Base-by-base conservation (phyloP, 768 basidiomycete genomes). In the Tulasnella sp. region DNA sequence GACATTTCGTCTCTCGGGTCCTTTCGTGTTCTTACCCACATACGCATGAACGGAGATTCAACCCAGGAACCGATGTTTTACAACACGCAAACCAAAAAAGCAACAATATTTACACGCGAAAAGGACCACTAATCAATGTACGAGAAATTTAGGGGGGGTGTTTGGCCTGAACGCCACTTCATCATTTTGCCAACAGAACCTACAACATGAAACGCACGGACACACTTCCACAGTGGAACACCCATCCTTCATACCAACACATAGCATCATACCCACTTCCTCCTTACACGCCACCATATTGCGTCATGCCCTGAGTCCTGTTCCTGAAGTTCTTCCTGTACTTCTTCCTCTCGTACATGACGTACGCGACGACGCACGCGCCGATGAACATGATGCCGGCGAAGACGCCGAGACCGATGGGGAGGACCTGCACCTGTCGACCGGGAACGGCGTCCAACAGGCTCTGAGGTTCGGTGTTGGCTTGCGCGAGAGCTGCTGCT, bases 271-370 rank as follows among this genome's bases (percentile, higher is more conserved):
- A n/a, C n/a, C n/a, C n/a, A n/a, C n/a, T 7, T 18, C 51, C 32
- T 26, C 32, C 13, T 67, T 67, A 67, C 61, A 32, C 61, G 32
- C 26, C 61, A 32, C 61, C 61, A 32, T 67, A 67, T 29, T 67
- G 61, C n/a, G 61, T 67, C 61, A 67, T 67, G n/a, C 6, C 13
- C 61, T 67, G 61, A 2, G 61, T 67, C 61, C 26, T 26, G 61
- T 67, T 67, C 61, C 32, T 67, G 75, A 83, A 84, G 73, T 81
- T 80, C 26, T 74, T 74, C 37, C 81, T 77, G 74, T 83, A 84
- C 80, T 82, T 82, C 37, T 82, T 79, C 57, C 83, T 77, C 78
- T 84, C 82, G 61, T 80, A 83, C 26, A 82, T 81, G 67, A 84
- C 83, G 77, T 83, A 81, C n/a, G 80, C 81, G 40, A 84, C 82